Evolutionary conservation across 192 early-diverging fungal genomes (phyloP).

Genomic region (Diversispora epigaea): DNA sequence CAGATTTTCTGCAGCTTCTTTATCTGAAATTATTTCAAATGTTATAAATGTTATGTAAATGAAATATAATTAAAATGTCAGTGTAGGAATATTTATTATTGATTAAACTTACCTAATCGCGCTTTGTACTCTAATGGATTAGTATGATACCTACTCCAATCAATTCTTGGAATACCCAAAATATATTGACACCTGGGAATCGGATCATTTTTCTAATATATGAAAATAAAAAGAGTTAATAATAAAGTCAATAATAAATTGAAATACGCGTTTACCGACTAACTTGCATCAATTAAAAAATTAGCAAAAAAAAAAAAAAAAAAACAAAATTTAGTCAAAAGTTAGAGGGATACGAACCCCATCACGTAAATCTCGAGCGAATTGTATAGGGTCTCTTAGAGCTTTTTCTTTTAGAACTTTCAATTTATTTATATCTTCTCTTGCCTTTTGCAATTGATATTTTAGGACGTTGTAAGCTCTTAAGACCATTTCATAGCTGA

Average conservation of each 20-base stretch:
- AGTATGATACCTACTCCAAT: constrained; percentile 19
- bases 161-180: constrained; percentile 3
- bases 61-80: neutral
- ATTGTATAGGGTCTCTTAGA: neutral
- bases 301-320: too few relatives aligned
- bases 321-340: too few relatives aligned
- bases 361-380: neutral
- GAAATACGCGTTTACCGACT: too few relatives aligned
- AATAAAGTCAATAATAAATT: too few relatives aligned
- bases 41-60: neutral
- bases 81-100: neutral
- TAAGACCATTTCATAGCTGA: constrained; percentile 18
- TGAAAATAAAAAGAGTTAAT: neutral
- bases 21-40: neutral
- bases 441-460: constrained; percentile 7
- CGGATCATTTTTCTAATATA: neutral
- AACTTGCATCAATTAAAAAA: too few relatives aligned
- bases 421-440: constrained; percentile 13
- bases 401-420: neutral
- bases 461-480: constrained; percentile 5
- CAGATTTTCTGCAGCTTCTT: too few relatives aligned
- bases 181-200: neutral
- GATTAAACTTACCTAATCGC: neutral
- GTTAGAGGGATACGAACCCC: neutral
- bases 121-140: constrained; percentile 4